Evolutionary conservation across 2,329 filamentous ascomycete species (phyloP).

Genomic region (Phyllosticta citribraziliensis): DNA sequence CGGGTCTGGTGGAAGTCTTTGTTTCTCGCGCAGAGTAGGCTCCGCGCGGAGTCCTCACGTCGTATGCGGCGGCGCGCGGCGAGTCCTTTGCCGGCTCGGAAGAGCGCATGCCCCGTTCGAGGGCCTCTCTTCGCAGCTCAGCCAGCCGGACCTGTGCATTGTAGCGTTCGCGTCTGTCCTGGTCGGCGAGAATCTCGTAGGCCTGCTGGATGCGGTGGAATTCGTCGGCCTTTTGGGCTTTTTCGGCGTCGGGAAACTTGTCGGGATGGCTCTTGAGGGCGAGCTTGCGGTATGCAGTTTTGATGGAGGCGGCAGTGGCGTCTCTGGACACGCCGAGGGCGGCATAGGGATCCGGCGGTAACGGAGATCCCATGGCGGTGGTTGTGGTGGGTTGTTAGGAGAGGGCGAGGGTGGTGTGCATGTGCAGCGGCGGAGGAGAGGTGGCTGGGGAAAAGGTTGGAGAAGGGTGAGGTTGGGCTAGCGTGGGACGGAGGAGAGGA

Average conservation of each 20-base stretch:
- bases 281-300: slow-evolving; percentile 72
- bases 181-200: slow-evolving; percentile 81
- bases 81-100: slow-evolving; percentile 17
- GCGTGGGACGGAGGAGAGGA: background rate
- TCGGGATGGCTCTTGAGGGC: slow-evolving; percentile 85
- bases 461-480: background rate
- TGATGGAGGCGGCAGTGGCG: slow-evolving; percentile 62
- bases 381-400: background rate
- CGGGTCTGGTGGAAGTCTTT: slow-evolving; percentile 5
- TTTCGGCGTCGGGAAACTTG: slow-evolving; percentile 72
- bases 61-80: slow-evolving; percentile 19
- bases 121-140: slow-evolving; percentile 50
- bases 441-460: slow-evolving; percentile 8
- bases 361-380: slow-evolving; percentile 39
- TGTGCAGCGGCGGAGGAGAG: slow-evolving; percentile 7
- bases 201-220: slow-evolving; percentile 90
- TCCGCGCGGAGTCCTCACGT: slow-evolving; percentile 12
- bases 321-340: slow-evolving; percentile 63
- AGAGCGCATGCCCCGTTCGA: slow-evolving; percentile 29
- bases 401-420: slow-evolving; percentile 6
- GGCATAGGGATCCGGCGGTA: slow-evolving; percentile 67
- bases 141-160: slow-evolving; percentile 64
- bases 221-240: slow-evolving; percentile 69
- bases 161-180: slow-evolving; percentile 61
- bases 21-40: slow-evolving; percentile 17